These are phyloP conservation scores for Pholiota microspora DNA, from an alignment of 768 basidiomycete species.

Conservation along the genomic window DNA sequence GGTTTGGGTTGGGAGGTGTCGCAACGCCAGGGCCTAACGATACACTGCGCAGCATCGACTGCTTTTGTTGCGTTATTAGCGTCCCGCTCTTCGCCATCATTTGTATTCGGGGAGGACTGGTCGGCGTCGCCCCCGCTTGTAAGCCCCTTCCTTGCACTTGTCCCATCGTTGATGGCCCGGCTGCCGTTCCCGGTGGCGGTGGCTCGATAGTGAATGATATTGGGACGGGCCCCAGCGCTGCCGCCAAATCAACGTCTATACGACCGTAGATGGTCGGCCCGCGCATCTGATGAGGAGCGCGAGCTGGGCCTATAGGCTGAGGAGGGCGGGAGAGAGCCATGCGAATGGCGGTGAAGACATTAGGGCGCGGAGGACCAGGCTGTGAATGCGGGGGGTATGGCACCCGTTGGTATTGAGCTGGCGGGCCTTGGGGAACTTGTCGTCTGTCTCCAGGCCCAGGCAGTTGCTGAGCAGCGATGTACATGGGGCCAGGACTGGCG, in stretches of 20 bases:
- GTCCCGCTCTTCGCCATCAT: constrained; percentile 12
- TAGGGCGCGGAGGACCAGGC: constrained; percentile 6
- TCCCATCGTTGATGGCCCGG: neutral
- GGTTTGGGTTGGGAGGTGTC: neutral
- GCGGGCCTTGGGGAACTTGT: neutral
- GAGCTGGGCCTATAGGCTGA: constrained; percentile 11
- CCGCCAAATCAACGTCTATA: constrained; percentile 48
- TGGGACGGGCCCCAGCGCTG: constrained; percentile 55
- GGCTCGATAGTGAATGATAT: constrained; percentile 56
- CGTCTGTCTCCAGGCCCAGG: neutral
- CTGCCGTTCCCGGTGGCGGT: constrained; percentile 4
- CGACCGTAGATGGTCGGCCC: constrained; percentile 63
- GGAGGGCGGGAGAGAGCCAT: constrained; percentile 24
- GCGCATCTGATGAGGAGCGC: constrained; percentile 21
- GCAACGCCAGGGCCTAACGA: constrained; percentile 3
- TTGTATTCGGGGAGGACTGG: constrained; percentile 7
- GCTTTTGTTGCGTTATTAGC: neutral
- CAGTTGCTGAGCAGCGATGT: constrained; percentile 29
- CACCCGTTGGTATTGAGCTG: neutral
- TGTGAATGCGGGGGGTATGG: constrained; percentile 18
- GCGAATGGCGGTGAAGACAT: constrained; percentile 22
- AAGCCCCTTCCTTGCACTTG: neutral
- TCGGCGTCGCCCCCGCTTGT: constrained; percentile 1
- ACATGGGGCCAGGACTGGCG: constrained; percentile 53
- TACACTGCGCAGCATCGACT: constrained; percentile 4